Percentiles rank a stretch among this genome's conserved stretches.
Evolutionary conservation across 2,329 filamentous ascomycete species (phyloP).

Genomic region (Pseudogymnoascus sp.): DNA sequence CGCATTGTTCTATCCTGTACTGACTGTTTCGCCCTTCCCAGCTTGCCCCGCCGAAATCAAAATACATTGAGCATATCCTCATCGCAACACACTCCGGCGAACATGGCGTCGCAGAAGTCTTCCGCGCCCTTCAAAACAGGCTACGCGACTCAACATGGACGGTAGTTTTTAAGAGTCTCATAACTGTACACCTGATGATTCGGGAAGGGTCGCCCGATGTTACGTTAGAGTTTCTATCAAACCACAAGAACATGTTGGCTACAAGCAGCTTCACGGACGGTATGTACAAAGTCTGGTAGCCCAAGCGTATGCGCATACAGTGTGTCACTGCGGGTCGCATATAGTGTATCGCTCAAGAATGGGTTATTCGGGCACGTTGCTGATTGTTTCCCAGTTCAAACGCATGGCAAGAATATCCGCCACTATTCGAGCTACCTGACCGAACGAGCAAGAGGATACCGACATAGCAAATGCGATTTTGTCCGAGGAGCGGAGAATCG

Average conservation of each 20-base stretch:
- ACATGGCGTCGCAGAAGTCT: conserved; percentile 90
- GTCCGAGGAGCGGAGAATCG: conserved; percentile 74
- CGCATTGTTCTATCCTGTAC: neutral
- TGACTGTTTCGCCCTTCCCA: conserved; percentile 29
- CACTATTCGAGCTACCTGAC: conserved; percentile 83
- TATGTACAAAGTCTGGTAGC: conserved; percentile 29
- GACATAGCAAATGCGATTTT: conserved; percentile 81
- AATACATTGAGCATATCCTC: conserved; percentile 98
- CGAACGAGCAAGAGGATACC: conserved; percentile 72
- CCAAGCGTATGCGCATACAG: neutral
- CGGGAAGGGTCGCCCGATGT: conserved; percentile 86
- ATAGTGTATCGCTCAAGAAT: neutral
- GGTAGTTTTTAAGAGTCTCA: conserved; percentile 96
- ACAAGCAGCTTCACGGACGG: conserved; percentile 90
- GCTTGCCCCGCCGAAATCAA: conserved; percentile 94
- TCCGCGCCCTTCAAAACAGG: conserved; percentile 80
- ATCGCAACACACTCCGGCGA: conserved; percentile 92
- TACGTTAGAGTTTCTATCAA: conserved; percentile 75
- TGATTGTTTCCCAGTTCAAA: conserved; percentile 58
- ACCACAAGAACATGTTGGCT: conserved; percentile 73
- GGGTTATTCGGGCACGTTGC: neutral
- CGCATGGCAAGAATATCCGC: conserved; percentile 88
- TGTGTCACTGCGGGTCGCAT: conserved; percentile 18
- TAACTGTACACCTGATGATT: conserved; percentile 95
- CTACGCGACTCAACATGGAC: conserved; percentile 97